phyloP scores from a whole-genome alignment of 306 rosid genomes.

The Biancaea sappan region DNA sequence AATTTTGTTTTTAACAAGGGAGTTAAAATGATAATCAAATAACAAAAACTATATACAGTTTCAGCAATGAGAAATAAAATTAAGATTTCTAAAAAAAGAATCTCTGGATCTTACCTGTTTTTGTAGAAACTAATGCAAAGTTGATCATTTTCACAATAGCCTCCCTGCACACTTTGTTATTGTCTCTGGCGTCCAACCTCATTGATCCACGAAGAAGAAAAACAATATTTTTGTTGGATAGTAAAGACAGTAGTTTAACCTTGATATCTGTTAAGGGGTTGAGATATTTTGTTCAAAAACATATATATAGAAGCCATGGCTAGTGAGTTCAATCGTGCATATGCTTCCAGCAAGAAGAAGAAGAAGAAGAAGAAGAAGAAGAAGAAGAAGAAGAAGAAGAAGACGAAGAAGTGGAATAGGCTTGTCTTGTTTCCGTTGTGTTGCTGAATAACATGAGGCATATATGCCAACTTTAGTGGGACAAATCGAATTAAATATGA shows the following conservation, averaged over 20 bases:
- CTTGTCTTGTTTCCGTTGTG: background rate
- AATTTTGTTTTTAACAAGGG: too few species aligned
- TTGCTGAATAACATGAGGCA: background rate
- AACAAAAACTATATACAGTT: too few species aligned
- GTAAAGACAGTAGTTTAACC: background rate
- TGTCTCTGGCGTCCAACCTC: too few species aligned
- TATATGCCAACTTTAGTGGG: background rate
- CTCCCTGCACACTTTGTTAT: background rate
- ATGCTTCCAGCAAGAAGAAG: too few species aligned
- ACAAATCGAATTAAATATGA: background rate
- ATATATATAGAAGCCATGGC: too few species aligned
- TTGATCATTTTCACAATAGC: background rate
- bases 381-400: too few species aligned
- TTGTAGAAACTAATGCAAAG: too few species aligned
- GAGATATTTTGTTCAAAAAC: background rate
- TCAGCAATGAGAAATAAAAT: background rate
- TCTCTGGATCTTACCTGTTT: background rate
- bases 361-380: too few species aligned
- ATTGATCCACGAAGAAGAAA: too few species aligned
- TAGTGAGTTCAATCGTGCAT: too few species aligned
- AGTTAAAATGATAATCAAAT: background rate
- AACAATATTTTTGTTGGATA: too few species aligned
- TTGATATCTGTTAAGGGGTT: background rate
- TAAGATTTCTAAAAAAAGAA: background rate
- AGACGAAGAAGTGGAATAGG: too few species aligned